Base-by-base conservation (phyloP, 495 filamentous ascomycete species). In the Aspergillus heteromorphus region DNA sequence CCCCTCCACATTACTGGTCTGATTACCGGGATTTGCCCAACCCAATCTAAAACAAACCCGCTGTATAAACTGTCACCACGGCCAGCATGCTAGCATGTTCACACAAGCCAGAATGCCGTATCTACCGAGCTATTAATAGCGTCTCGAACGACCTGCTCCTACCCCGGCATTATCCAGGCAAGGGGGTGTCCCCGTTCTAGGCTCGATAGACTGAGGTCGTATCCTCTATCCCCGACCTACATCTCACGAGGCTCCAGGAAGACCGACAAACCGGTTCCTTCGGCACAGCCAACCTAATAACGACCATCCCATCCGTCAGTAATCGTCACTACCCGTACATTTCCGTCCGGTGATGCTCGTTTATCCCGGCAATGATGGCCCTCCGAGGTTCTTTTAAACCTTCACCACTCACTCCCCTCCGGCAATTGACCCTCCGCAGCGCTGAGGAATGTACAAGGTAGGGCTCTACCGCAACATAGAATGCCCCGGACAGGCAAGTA, bases 371-470 rank as follows among this genome's bases (percentile, higher is more conserved):
- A 16, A 29, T 27, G 43, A 23, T 14, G n/a, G 1, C 17, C 41
- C 34, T n/a, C 8, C 23, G 23, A 8, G 5, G n/a, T 13, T 6
- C 21, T 16, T 43, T 20, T 43, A 43, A 10, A n/a, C 21, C 27
- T 7, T 23, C 9, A 29, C 20, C 43, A 21, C 16, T 21, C 6
- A 21, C 9, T 47, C 20, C 43, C 43, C 16, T 21, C 6, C 43
- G 43, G 43, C 27, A 47, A 14, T 47, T 20, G 6, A 47, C 43
- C 17, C 13, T 41, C 49, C 14, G 38, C 41, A 47, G 42, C 21
- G 34, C 53, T 51, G 45, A 57, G 45, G 60, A 62, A 62, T 62
- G 60, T 51, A 27, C 29, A 50, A 54, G 49, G 45, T 23, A 48
- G 30, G 36, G 36, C 40, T 51, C 43, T 42, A 40, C 55, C 55